Evolutionary conservation across 164 flowering plant species (phyloP).

Genomic region (Akebia trifoliata): DNA sequence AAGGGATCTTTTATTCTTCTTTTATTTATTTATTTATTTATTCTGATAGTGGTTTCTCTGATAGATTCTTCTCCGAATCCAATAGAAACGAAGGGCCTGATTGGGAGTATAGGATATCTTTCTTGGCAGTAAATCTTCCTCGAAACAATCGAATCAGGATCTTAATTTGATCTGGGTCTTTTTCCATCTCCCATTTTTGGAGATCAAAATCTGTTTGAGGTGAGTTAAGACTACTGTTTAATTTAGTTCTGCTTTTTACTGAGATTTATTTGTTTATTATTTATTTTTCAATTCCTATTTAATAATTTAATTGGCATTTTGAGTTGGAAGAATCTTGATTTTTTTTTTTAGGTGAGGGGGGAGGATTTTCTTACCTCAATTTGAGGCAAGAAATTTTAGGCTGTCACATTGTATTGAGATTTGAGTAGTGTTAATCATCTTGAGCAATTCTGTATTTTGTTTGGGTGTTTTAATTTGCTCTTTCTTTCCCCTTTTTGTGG

Average conservation of each 20-base stretch:
- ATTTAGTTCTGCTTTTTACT: conserved; percentile 12
- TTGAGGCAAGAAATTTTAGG: background rate
- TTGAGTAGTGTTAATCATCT: background rate
- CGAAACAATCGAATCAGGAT: background rate
- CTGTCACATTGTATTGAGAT: conserved; percentile 1
- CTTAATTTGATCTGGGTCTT: conserved; percentile 41
- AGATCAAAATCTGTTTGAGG: conserved; percentile 32
- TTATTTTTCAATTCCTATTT: conserved; percentile 9
- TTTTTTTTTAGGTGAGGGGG: background rate
- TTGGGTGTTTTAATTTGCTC: conserved; percentile 7
- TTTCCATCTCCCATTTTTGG: conserved; percentile 23
- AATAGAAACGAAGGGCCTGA: conserved; percentile 2
- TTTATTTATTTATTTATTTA: background rate
- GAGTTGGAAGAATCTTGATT: conserved; percentile 33
- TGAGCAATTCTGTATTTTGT: conserved; percentile 9
- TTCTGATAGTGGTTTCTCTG: conserved; percentile 6
- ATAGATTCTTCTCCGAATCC: conserved; percentile 6
- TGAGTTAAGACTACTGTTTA: conserved; percentile 25
- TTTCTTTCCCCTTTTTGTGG: background rate
- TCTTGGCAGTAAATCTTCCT: conserved; percentile 7
- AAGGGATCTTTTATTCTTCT: conserved; percentile 12
- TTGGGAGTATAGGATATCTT: conserved; percentile 10
- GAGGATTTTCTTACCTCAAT: background rate
- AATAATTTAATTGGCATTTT: conserved; percentile 18
- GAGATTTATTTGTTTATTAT: conserved; percentile 14